Evolutionary conservation across 1,284 basidiomycete genomes (phyloP).

Genomic region (Pisolithus thermaeus): DNA sequence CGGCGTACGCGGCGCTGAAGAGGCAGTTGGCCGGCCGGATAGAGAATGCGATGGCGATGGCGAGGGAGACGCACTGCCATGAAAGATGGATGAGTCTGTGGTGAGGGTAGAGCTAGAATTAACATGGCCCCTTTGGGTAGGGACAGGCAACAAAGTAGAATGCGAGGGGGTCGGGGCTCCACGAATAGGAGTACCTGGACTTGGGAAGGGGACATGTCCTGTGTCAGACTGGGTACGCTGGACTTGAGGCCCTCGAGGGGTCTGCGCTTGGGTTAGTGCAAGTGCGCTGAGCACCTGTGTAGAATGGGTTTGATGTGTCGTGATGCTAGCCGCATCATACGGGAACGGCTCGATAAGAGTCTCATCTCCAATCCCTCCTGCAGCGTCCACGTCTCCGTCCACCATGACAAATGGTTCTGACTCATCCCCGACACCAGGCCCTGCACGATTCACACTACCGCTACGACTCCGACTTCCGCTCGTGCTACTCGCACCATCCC

Average conservation of each 20-base stretch:
- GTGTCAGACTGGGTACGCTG: constrained; percentile 17
- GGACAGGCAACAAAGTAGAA: constrained; percentile 19
- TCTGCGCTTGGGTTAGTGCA: constrained; percentile 14
- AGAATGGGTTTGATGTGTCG: constrained; percentile 10
- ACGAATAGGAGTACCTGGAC: constrained; percentile 1
- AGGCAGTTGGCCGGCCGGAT: constrained; percentile 5
- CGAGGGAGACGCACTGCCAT: constrained; percentile 10
- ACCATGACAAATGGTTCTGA: constrained; percentile 25
- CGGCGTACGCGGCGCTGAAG: constrained; percentile 27
- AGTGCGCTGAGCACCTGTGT: not conserved
- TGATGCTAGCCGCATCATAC: constrained; percentile 17
- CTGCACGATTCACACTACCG: constrained; percentile 5
- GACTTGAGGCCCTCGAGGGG: constrained; percentile 24
- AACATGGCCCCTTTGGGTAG: constrained; percentile 14
- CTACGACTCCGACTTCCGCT: not conserved
- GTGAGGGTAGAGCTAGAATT: constrained; percentile 1
- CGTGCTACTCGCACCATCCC: constrained; percentile 10
- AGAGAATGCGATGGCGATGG: constrained; percentile 7
- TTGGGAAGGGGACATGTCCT: constrained; percentile 7
- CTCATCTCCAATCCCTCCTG: constrained; percentile 12
- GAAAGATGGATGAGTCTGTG: constrained; percentile 4
- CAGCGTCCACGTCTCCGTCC: constrained; percentile 11
- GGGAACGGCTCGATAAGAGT: constrained; percentile 16
- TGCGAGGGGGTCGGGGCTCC: constrained; percentile 21
- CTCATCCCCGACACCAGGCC: constrained; percentile 6